Conservation (phyloP, 352 stramenopile species). For the Pythium plurisporium region DNA sequence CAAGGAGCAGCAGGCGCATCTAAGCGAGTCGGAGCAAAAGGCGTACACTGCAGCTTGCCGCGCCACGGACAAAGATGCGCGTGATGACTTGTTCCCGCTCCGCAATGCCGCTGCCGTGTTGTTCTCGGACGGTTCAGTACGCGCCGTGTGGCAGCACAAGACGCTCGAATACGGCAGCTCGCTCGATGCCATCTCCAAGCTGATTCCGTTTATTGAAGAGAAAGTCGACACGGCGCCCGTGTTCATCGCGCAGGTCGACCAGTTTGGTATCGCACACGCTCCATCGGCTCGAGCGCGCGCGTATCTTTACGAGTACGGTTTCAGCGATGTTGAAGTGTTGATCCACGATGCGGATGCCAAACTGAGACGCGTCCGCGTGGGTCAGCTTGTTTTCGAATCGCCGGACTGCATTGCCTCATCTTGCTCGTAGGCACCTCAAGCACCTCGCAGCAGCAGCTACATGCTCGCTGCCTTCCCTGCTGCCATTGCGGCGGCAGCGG, state of each 20-base stretch:
- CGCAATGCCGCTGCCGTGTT: conserved; percentile 71
- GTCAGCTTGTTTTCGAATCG: conserved; percentile 41
- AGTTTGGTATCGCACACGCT: conserved; percentile 85
- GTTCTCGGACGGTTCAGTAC: conserved; percentile 63
- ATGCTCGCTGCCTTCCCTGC: neutral
- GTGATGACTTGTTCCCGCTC: conserved; percentile 74
- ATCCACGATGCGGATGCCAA: conserved; percentile 32
- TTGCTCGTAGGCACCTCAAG: too few species aligned
- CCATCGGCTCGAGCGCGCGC: conserved; percentile 78
- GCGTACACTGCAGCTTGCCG: conserved; percentile 37
- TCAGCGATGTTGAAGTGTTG: conserved; percentile 32
- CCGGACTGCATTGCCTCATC: conserved; percentile 47
- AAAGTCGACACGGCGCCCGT: conserved; percentile 22
- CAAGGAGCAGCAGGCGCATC: neutral
- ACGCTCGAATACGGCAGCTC: conserved; percentile 64
- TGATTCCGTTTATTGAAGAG: conserved; percentile 52
- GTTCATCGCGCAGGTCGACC: conserved; percentile 79
- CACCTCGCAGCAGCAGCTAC: too few species aligned
- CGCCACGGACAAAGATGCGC: conserved; percentile 32
- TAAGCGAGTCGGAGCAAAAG: conserved; percentile 4
- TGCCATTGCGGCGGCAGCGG: neutral
- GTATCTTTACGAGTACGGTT: conserved; percentile 83
- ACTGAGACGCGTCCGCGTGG: conserved; percentile 34
- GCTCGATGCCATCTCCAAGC: conserved; percentile 52
- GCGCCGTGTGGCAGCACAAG: conserved; percentile 51